These are phyloP conservation scores for Ceratocystis ficicola DNA, from an alignment of 2,329 filamentous ascomycete species.

Conservation along the genomic window DNA sequence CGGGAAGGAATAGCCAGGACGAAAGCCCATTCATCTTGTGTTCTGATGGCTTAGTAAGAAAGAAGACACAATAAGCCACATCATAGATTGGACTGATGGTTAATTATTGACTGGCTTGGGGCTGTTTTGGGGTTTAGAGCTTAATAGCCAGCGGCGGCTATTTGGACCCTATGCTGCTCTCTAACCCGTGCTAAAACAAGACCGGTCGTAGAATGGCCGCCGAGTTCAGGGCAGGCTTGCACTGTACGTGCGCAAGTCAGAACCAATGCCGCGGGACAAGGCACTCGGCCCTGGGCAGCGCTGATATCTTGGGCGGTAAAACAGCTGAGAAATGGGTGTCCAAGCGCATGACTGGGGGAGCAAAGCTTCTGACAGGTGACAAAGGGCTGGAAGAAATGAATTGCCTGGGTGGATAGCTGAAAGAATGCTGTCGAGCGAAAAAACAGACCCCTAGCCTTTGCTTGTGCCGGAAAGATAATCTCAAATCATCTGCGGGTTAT, in stretches of 20 bases:
- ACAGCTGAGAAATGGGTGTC: neutral
- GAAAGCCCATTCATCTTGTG: neutral
- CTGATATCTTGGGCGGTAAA: neutral
- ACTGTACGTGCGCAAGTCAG: too few species aligned
- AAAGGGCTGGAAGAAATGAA: neutral
- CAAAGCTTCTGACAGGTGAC: neutral
- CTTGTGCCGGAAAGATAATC: neutral
- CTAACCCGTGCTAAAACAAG: too few species aligned
- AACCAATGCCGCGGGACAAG: too few species aligned
- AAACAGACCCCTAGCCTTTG: neutral
- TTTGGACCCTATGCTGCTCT: too few species aligned
- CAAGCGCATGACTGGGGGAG: neutral
- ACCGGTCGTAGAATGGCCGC: too few species aligned
- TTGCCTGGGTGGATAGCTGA: neutral
- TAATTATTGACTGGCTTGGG: too few species aligned
- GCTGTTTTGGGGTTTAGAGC: too few species aligned
- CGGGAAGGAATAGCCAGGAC: neutral
- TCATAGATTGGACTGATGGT: neutral
- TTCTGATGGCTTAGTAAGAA: neutral
- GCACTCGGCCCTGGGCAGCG: too few species aligned
- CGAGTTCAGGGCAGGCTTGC: too few species aligned
- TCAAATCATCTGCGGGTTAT: neutral
- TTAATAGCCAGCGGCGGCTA: too few species aligned
- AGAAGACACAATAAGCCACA: neutral
- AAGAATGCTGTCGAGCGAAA: neutral